A percentile compares a stretch with the other conserved stretches of the same genome.
Conservation (phyloP, 129 eudicot species). For the carrot (Daucus carota) region DH1_v3.0 NC_030386.2:23558001-23558500, state of each 20-base stretch:
- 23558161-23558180: not conserved
- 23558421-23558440: conserved; percentile 58
- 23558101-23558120: conserved; percentile 3
- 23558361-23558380: conserved; percentile 40
- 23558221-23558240: conserved; percentile 46
- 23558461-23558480: conserved; percentile 49
- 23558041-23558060: conserved; percentile 13
- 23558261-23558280: conserved; percentile 58
- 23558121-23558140: no score
- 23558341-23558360: conserved; percentile 34
- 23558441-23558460: conserved; percentile 56
- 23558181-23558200: not conserved
- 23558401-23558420: conserved; percentile 30
- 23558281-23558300: conserved; percentile 41
- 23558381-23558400: conserved; percentile 49
- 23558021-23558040: not conserved
- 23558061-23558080: conserved; percentile 8
- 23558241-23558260: conserved; percentile 39
- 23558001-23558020: not conserved
- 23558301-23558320: conserved; percentile 44
- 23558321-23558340: conserved; percentile 22
- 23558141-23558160: not conserved
- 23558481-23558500: conserved; percentile 41
- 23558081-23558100: not conserved
- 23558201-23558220: conserved; percentile 6